Percentiles rank a stretch among this genome's conserved stretches.
Conservation (phyloP, 805 yeast genomes). For the Candida sakaeoensis region DNA sequence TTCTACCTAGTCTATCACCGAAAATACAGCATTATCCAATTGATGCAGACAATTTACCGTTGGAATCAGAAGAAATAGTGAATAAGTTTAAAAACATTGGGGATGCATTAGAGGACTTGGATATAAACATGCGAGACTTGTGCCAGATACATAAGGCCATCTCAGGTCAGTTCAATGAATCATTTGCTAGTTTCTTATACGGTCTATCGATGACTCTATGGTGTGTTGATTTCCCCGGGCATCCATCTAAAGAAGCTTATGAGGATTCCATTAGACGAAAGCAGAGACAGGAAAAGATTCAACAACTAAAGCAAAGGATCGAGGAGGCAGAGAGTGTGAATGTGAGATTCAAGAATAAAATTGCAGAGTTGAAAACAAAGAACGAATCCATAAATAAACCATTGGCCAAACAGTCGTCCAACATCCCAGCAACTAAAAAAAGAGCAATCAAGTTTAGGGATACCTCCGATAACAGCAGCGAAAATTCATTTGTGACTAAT, state of each 20-base stretch:
- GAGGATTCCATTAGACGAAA: slow-evolving; percentile 25
- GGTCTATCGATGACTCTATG: slow-evolving; percentile 84
- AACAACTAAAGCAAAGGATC: slow-evolving; percentile 19
- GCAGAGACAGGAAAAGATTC: slow-evolving; percentile 20
- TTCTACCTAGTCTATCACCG: slow-evolving; percentile 38
- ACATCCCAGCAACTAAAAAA: not conserved
- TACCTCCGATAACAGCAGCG: slow-evolving; percentile 14
- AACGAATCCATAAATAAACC: not conserved
- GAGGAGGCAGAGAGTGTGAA: slow-evolving; percentile 9
- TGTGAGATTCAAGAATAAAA: not conserved
- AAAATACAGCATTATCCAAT: slow-evolving; percentile 40
- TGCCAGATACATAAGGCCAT: slow-evolving; percentile 60
- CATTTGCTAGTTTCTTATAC: slow-evolving; percentile 70
- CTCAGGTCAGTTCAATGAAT: slow-evolving; percentile 63
- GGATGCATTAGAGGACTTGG: slow-evolving; percentile 53
- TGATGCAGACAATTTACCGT: slow-evolving; percentile 36
- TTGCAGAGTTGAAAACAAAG: not conserved
- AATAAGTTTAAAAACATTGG: slow-evolving; percentile 43
- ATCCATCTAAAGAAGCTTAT: slow-evolving; percentile 33
- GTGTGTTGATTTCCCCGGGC: slow-evolving; percentile 68
- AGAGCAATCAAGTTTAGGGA: not conserved
- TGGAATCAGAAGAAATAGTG: slow-evolving; percentile 35
- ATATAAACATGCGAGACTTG: slow-evolving; percentile 54
- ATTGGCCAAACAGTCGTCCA: not conserved
- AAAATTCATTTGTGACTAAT: slow-evolving; percentile 24